These are phyloP conservation scores for Cicer judaicum DNA, from an alignment of 306 rosid species.

Conservation along the genomic window DNA sequence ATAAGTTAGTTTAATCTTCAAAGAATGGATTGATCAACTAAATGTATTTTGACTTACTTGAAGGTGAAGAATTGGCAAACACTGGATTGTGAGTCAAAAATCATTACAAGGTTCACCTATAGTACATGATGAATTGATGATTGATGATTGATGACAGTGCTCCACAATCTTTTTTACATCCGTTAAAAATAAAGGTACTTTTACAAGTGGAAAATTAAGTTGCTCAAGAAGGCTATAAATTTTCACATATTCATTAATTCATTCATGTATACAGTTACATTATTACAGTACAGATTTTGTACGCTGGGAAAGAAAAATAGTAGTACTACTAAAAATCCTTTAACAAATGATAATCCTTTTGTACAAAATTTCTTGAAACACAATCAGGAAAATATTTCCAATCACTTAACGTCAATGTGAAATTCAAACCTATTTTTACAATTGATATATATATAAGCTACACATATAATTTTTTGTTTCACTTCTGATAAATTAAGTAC, in stretches of 20 bases:
- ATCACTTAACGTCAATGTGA: slow-evolving; percentile 26
- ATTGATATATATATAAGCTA: background rate
- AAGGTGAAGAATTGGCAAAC: background rate
- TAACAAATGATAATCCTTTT: background rate
- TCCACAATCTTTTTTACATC: background rate
- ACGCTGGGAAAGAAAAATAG: background rate
- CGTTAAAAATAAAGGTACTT: too few relatives aligned
- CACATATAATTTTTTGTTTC: background rate
- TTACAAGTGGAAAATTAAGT: too few relatives aligned
- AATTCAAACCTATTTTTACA: slow-evolving; percentile 39
- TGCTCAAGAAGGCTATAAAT: too few relatives aligned
- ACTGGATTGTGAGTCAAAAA: background rate
- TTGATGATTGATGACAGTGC: too few relatives aligned
- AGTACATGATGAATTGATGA: too few relatives aligned
- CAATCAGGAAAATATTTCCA: background rate
- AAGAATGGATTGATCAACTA: too few relatives aligned
- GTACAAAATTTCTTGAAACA: slow-evolving; percentile 30
- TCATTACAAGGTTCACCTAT: background rate
- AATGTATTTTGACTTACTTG: too few relatives aligned
- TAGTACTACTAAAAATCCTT: background rate
- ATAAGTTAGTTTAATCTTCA: too few relatives aligned
- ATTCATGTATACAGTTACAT: too few relatives aligned
- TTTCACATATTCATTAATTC: too few relatives aligned
- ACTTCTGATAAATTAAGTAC: slow-evolving; percentile 19
- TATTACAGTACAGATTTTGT: background rate